These are phyloP conservation scores for Tuber calosporum DNA, from an alignment of 495 filamentous ascomycete species.

Conservation along the genomic window DNA sequence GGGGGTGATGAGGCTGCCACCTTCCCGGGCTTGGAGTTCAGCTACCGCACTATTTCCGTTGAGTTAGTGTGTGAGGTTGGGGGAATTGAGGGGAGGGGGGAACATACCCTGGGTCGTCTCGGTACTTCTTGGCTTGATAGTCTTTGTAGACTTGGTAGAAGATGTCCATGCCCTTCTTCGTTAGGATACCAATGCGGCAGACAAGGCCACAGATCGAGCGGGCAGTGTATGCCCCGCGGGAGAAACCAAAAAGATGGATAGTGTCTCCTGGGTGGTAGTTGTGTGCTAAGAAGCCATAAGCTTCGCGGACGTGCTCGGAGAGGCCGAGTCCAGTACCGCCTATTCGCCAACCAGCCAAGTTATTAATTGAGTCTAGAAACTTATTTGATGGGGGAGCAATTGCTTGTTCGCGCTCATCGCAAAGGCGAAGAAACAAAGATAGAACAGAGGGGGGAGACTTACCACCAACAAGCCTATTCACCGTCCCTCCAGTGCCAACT, in stretches of 20 bases:
- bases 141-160: conserved; percentile 59
- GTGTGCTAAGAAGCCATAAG: conserved; percentile 60
- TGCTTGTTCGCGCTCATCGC: background rate
- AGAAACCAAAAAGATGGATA: conserved; percentile 65
- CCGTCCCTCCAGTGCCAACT: conserved; percentile 47
- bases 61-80: too few species aligned
- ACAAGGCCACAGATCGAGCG: conserved; percentile 60
- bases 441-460: background rate
- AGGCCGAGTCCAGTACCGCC: conserved; percentile 19
- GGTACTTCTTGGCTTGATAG: conserved; percentile 21
- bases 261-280: conserved; percentile 65
- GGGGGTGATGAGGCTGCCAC: conserved; percentile 18
- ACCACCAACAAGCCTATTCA: conserved; percentile 49
- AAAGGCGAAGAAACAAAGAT: background rate
- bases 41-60: conserved; percentile 11
- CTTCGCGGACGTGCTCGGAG: conserved; percentile 56
- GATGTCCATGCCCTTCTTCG: conserved; percentile 55
- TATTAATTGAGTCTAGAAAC: background rate
- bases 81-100: background rate
- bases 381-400: background rate
- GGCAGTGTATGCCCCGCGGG: conserved; percentile 64
- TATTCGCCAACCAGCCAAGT: conserved; percentile 1
- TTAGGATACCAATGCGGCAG: conserved; percentile 56
- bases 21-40: conserved; percentile 22
- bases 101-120: conserved; percentile 15